A percentile compares a stretch with the other conserved stretches of the same genome.
phyloP scores from a whole-genome alignment of 176 grass and related monocot species.

The Canna indica region DNA sequence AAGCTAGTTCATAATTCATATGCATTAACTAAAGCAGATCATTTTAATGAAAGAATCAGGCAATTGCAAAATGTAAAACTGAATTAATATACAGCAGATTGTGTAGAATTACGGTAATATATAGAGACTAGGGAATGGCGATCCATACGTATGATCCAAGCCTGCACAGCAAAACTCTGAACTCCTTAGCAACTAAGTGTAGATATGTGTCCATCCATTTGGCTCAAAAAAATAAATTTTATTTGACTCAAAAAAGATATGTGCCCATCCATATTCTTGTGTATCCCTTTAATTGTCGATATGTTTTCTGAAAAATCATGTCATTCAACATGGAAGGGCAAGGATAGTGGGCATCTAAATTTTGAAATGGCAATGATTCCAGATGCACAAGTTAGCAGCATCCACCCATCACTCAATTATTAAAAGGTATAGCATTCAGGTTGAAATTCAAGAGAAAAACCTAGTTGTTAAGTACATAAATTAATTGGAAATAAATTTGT shows the following conservation, averaged over 20 bases:
- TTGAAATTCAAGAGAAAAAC: not conserved
- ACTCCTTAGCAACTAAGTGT: not conserved
- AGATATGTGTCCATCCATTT: no score
- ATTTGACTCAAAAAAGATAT: no score
- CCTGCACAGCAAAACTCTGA: not conserved
- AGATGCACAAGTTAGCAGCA: not conserved
- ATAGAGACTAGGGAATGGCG: not conserved
- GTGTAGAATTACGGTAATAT: not conserved
- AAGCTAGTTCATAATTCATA: no score
- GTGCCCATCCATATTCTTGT: no score
- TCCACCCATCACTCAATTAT: not conserved
- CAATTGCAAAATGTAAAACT: not conserved
- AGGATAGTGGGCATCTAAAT: not conserved
- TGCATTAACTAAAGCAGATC: not conserved
- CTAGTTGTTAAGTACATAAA: not conserved
- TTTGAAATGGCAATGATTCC: not conserved
- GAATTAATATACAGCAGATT: not conserved
- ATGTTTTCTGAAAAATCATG: not conserved
- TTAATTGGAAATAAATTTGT: not conserved
- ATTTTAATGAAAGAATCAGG: not conserved
- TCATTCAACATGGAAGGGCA: not conserved
- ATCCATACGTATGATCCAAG: not conserved
- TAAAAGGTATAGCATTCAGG: not conserved
- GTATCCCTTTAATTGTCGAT: no score
- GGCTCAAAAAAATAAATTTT: no score